Evolutionary conservation across 1,284 basidiomycete genomes (phyloP).

Genomic region (Apiotrichum veenhuisii): DNA sequence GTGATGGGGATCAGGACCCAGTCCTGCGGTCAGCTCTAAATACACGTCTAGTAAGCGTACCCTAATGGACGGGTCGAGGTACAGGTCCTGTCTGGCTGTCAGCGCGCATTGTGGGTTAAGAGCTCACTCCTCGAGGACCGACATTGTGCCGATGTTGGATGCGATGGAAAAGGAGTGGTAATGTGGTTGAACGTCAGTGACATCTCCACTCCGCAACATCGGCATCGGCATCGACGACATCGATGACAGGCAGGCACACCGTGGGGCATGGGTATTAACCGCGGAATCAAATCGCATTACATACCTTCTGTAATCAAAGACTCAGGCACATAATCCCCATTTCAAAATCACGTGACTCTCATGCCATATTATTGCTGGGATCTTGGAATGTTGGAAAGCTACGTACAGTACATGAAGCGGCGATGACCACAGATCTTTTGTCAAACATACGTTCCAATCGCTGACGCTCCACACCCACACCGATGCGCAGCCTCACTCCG

Average conservation of each 20-base stretch:
- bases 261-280: no score
- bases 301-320: no score
- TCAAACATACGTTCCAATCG: no score
- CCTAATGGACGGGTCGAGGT: slow-evolving; percentile 91
- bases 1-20: slow-evolving; percentile 92
- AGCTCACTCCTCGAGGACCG: slow-evolving; percentile 17
- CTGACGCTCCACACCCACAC: background rate
- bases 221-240: background rate
- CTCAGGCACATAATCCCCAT: no score
- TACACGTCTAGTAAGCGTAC: slow-evolving; percentile 44
- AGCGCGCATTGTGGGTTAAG: background rate
- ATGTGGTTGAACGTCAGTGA: background rate
- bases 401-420: no score
- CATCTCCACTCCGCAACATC: background rate
- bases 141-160: slow-evolving; percentile 2
- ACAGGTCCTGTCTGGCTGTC: slow-evolving; percentile 54
- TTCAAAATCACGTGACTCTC: no score
- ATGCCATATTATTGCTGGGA: no score
- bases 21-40: slow-evolving; percentile 37
- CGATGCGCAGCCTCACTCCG: slow-evolving; percentile 31
- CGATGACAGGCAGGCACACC: background rate
- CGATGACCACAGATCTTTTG: no score
- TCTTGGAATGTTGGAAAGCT: no score
- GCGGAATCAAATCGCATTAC: no score
- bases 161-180: background rate